Evolutionary conservation across 2,329 filamentous ascomycete genomes (phyloP), one percentile per base, ranked within the genome.

Genomic region (Geosmithia morbida): DNA sequence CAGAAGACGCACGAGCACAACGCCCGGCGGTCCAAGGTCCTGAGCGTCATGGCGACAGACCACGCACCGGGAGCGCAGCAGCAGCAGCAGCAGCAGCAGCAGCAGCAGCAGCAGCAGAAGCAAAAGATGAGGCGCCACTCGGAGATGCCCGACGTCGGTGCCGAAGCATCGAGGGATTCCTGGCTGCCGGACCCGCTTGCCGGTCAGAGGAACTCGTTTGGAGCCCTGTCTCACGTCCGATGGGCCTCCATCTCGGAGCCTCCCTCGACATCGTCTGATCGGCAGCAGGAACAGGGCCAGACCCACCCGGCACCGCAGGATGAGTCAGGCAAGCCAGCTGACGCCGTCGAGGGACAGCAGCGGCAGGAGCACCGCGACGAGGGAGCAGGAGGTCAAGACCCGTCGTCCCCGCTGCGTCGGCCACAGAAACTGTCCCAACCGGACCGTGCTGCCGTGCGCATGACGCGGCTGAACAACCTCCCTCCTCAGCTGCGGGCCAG

Each of bases 401-500:
- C 48, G 3, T 17, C 53, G 0, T 56, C 57, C 13, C 50, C 53
- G 17, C 53, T 65, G 14, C 58, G 62, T 18, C 59, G 58, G 1
- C 63, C 64, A 14, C 62, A 61, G 44, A 58, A 59, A 41, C 47
- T 66, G 43, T 61, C 64, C 45, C 54, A 61, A 18, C 53, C 51
- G 3, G 61, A 62, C 4, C 60, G 61, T 41, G 58, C 58, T 48
- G 62, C 63, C 50, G 63, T 62, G 0, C 57, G 55, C 49, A 54
- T 58, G 52, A 61, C 62, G 5, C 49, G 50, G 33, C 45, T 53
- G 16, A 50, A 50, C 60, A 50, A 61, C 62, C 61, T 96, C 14
- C 88, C 90, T 2, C 79, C 90, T 0, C 87, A 94, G 55, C 72
- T 97, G 37, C 79, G 90, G 51, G 92, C 92, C n/a, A 94, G 83